Conservation (phyloP, 176 grass and related monocot genomes). For the Oryza nivara region DNA sequence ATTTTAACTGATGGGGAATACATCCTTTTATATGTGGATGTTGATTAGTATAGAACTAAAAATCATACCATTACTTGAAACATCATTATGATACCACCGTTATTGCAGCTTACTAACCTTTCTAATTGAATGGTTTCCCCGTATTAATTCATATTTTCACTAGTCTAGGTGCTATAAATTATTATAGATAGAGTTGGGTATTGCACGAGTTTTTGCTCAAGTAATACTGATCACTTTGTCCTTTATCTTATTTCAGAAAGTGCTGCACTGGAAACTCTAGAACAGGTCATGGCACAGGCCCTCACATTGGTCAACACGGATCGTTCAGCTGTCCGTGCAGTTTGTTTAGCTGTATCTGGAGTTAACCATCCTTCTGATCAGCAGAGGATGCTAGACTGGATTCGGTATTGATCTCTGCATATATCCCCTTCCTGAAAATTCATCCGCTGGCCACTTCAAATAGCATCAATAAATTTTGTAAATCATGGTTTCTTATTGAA, state of each 20-base stretch:
- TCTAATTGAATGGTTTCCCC: not conserved
- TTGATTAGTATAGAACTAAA: not conserved
- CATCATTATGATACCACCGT: not conserved
- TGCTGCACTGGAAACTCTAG: conserved; percentile 69
- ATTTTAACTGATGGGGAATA: not conserved
- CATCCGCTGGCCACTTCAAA: not conserved
- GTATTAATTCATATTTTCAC: conserved; percentile 1
- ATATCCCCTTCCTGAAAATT: not conserved
- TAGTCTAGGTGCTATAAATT: not conserved
- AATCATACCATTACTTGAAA: not conserved
- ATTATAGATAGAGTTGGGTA: conserved; percentile 3
- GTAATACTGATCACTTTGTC: conserved; percentile 30
- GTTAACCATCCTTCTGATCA: conserved; percentile 95
- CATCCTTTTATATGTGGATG: not conserved
- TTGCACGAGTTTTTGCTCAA: conserved; percentile 16
- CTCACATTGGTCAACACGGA: conserved; percentile 62
- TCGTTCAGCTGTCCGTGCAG: conserved; percentile 62
- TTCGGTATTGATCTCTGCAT: conserved; percentile 58
- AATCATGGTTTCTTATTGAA: conserved; percentile 18
- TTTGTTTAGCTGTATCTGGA: conserved; percentile 93
- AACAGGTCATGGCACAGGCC: conserved; percentile 74
- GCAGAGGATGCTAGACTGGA: conserved; percentile 84
- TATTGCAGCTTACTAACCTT: not conserved
- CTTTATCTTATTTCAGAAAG: conserved; percentile 56
- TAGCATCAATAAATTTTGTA: not conserved